Base-by-base conservation (phyloP, 352 stramenopile species). In the Pythium sukuiense region DNA sequence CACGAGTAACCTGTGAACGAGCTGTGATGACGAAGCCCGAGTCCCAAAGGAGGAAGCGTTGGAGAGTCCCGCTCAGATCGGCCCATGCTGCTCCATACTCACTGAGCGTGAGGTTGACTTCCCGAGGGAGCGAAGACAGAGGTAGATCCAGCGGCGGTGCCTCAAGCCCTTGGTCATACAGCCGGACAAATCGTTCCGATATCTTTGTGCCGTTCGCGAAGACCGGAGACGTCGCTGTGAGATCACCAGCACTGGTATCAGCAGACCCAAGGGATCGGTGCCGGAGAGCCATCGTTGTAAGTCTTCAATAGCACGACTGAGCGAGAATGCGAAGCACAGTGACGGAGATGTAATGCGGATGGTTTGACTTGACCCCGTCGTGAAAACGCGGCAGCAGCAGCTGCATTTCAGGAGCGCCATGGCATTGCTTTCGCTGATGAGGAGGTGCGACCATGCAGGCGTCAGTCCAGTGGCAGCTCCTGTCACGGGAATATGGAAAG, bases 1-100 rank as follows among this genome's bases (percentile, higher is more conserved):
- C 55, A 2, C 39, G 59, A 8, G 55, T 41, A 32, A 77, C 43
- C 0, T 46, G 4, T 0, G n/a, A 41, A 37, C 67, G 67, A 27
- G 35, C 63, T n/a, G 52, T 64, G 58, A 74, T 50, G 7, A 88
- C 63, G 48, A 74, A 83, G 11, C 79, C 77, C 4, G 72, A 57
- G 55, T 88, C 76, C 77, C 77, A 88, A n/a, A 88, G 79, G 37
- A 88, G 67, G 9, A 88, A 55, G 13, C 74, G 77, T 64, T 89
- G 81, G 52, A 85, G 33, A 14, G 71, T 86, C 14, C 77, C 76
- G 18, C 73, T 69, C 18, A 88, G 62, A 8, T 77, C 66, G 56
- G 45, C 41, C 77, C 79, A 85, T 12, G 35, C 24, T n/a, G 85
- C 26, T 6, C 50, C 12, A 24, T 73, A 69, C 37, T 50, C 18